These are phyloP conservation scores for Neurospora sp. DNA, from an alignment of 2,329 filamentous ascomycete genomes.

Conservation along the genomic window DNA sequence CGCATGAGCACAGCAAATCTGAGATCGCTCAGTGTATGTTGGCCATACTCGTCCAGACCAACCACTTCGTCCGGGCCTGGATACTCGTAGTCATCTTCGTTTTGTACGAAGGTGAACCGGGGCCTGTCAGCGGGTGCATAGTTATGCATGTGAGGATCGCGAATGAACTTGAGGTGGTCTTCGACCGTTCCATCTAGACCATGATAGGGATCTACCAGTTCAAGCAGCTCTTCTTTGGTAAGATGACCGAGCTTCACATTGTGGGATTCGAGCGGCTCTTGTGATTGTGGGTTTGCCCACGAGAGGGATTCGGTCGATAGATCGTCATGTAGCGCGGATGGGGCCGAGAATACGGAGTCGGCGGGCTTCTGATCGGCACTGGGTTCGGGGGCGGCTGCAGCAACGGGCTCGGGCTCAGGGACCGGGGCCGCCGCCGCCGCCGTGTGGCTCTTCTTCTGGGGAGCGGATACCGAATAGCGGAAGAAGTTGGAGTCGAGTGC, in stretches of 20 bases:
- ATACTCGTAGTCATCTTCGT: conserved; percentile 35
- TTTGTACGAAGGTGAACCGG: conserved; percentile 39
- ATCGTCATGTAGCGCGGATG: background rate
- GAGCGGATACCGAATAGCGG: conserved; percentile 8
- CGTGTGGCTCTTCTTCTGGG: conserved; percentile 9
- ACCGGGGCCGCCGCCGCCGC: conserved; percentile 7
- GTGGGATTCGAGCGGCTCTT: background rate
- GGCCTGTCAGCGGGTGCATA: conserved; percentile 43
- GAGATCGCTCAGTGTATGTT: conserved; percentile 19
- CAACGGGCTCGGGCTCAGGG: background rate
- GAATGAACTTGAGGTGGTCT: conserved; percentile 41
- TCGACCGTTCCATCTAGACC: conserved; percentile 36
- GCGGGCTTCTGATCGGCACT: background rate
- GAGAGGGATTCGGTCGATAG: background rate
- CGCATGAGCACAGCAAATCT: conserved; percentile 30
- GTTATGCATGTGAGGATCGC: conserved; percentile 42
- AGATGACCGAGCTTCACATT: conserved; percentile 1
- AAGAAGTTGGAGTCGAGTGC: conserved; percentile 10
- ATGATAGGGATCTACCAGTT: conserved; percentile 40
- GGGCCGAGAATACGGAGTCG: background rate
- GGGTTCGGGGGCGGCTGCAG: background rate
- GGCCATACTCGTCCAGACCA: conserved; percentile 21
- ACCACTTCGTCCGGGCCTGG: conserved; percentile 33
- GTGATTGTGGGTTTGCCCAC: background rate
- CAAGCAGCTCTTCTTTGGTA: conserved; percentile 37